These are phyloP conservation scores for Pseudonectria buxi DNA, from an alignment of 2,329 filamentous ascomycete species.

Conservation along the genomic window DNA sequence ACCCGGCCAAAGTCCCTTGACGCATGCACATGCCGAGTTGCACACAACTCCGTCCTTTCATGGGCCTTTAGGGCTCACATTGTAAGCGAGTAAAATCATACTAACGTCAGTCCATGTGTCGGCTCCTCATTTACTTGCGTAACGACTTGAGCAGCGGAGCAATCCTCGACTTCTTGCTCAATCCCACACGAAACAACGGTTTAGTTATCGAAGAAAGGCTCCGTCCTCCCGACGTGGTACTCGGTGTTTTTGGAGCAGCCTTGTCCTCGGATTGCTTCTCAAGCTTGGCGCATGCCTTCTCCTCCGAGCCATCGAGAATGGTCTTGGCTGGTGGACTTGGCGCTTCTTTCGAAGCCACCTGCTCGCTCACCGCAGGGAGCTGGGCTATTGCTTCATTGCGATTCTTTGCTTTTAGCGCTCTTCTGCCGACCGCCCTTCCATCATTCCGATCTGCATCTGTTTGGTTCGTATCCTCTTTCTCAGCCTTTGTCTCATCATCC, in stretches of 20 bases:
- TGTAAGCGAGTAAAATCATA: no score
- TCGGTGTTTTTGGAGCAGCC: not conserved
- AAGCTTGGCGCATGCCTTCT: not conserved
- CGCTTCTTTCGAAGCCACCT: not conserved
- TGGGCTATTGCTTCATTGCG: not conserved
- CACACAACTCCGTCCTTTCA: no score
- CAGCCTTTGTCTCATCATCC: not conserved
- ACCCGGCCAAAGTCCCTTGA: not conserved
- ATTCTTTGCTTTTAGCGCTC: no score
- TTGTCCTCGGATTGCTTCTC: not conserved
- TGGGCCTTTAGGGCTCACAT: no score
- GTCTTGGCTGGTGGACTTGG: no score
- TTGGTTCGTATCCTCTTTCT: not conserved
- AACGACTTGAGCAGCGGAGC: constrained; percentile 45
- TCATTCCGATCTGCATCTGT: not conserved
- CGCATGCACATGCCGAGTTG: no score
- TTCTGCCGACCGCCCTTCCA: not conserved
- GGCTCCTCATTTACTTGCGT: constrained; percentile 33
- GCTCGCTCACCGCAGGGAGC: no score
- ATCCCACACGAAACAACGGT: constrained; percentile 42
- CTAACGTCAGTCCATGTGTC: not conserved
- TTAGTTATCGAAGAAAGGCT: constrained; percentile 22
- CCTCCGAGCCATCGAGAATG: not conserved
- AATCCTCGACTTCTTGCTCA: constrained; percentile 45
- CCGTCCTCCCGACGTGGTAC: constrained; percentile 8